Conservation (phyloP, 2,329 filamentous ascomycete species). For the Phialocephala subalpina region DNA sequence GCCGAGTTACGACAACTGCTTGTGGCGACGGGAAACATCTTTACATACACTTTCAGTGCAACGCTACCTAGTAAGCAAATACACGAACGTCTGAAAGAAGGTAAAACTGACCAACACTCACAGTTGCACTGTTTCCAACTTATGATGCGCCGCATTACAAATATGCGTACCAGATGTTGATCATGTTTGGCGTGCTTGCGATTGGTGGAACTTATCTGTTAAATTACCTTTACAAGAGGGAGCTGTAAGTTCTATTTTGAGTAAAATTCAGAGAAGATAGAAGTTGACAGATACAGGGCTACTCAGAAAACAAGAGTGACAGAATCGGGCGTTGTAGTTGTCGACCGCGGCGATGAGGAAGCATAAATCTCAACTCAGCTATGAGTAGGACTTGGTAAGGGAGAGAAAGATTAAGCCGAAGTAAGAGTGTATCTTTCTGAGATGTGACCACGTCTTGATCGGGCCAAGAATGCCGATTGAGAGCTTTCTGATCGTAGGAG, state of each 20-base stretch:
- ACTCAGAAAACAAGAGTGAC: background rate
- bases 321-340: background rate
- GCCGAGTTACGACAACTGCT: background rate
- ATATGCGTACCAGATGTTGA: slow-evolving; percentile 46
- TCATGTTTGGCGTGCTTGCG: slow-evolving; percentile 44
- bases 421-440: too few relatives aligned
- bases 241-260: background rate
- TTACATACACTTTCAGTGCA: background rate
- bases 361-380: too few relatives aligned
- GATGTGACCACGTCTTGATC: too few relatives aligned
- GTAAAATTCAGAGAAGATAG: background rate
- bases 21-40: slow-evolving; percentile 1
- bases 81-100: background rate
- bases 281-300: background rate
- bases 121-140: slow-evolving; percentile 45
- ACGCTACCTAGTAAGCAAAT: background rate
- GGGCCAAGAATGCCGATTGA: too few relatives aligned
- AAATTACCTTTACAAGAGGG: slow-evolving; percentile 15
- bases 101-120: background rate
- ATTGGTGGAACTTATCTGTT: slow-evolving; percentile 28
- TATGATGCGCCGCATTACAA: slow-evolving; percentile 47
- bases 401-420: too few relatives aligned
- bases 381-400: too few relatives aligned
- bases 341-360: background rate
- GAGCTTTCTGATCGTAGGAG: too few relatives aligned